phyloP scores from a whole-genome alignment of 2,329 filamentous ascomycete species.

The Xylaria sp. region DNA sequence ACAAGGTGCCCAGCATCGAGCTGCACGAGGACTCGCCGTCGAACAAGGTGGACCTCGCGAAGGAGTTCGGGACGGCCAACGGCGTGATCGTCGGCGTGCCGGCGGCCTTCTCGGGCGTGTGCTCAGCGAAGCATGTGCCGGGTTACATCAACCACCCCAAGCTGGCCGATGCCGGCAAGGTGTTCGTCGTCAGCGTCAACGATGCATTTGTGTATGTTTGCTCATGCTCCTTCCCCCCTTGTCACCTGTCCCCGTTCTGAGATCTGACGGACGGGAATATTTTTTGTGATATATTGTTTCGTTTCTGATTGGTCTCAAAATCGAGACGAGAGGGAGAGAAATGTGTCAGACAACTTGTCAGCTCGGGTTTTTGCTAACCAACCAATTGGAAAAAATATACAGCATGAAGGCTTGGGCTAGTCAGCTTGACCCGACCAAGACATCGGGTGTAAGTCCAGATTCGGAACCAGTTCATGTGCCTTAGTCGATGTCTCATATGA shows the following conservation, averaged over 20 bases:
- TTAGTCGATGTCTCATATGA: neutral
- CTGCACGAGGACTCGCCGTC: constrained; percentile 82
- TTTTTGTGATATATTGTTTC: neutral
- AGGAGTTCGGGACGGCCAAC: constrained; percentile 62
- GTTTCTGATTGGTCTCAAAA: neutral
- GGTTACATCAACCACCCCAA: constrained; percentile 77
- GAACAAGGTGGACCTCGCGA: constrained; percentile 82
- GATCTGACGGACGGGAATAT: neutral
- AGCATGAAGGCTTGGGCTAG: constrained; percentile 89
- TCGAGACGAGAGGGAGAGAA: neutral
- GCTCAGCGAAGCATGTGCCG: constrained; percentile 67
- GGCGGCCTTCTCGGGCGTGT: constrained; percentile 62
- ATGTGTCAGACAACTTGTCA: neutral
- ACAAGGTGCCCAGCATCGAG: constrained; percentile 70
- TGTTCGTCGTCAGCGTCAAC: constrained; percentile 90
- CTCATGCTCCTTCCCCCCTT: neutral
- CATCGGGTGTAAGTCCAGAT: constrained; percentile 64
- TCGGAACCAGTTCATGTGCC: neutral
- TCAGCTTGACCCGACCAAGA: constrained; percentile 66
- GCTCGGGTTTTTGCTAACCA: neutral
- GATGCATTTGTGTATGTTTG: constrained; percentile 80
- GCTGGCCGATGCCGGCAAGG: constrained; percentile 72
- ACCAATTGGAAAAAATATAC: neutral
- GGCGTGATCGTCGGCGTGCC: constrained; percentile 83
- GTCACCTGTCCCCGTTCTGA: neutral